Evolutionary conservation across 306 rosid genomes (phyloP).

Genomic region (Elaeagnus macrophylla): DNA sequence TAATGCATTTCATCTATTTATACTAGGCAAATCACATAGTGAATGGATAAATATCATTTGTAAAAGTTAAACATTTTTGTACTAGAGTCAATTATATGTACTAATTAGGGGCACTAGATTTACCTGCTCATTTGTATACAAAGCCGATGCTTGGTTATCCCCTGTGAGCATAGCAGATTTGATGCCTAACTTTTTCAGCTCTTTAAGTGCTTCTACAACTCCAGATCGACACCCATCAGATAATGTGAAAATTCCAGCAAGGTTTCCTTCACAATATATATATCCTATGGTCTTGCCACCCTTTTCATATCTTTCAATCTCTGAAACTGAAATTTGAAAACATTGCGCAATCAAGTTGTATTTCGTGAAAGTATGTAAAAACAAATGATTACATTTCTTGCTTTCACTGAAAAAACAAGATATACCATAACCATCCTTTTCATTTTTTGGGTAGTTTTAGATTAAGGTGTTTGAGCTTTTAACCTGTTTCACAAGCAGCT

Average conservation of each 20-base stretch:
- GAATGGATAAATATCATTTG: too few relatives aligned
- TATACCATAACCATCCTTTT: too few relatives aligned
- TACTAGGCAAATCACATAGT: too few relatives aligned
- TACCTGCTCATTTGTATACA: constrained; percentile 76
- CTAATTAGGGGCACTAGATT: not conserved
- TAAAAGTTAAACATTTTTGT: too few relatives aligned
- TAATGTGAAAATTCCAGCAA: constrained; percentile 54
- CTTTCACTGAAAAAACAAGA: too few relatives aligned
- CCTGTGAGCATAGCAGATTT: constrained; percentile 87
- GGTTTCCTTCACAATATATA: constrained; percentile 46
- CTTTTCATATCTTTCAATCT: constrained; percentile 33
- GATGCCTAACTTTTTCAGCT: constrained; percentile 61
- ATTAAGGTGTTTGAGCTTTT: constrained; percentile 5
- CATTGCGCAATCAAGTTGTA: not conserved
- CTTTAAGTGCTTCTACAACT: constrained; percentile 50
- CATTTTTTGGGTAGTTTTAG: not conserved
- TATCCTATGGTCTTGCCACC: constrained; percentile 77
- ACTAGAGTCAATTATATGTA: too few relatives aligned
- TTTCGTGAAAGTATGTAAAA: too few relatives aligned
- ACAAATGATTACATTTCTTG: too few relatives aligned
- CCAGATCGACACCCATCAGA: constrained; percentile 78
- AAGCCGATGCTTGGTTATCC: constrained; percentile 63
- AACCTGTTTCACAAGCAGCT: constrained; percentile 62
- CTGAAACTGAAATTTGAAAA: constrained; percentile 36
- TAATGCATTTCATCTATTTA: too few relatives aligned